Evolutionary conservation across 1,139 yeast species (phyloP), one percentile per base, ranked within the genome.

Genomic region (Pichia sp.): DNA sequence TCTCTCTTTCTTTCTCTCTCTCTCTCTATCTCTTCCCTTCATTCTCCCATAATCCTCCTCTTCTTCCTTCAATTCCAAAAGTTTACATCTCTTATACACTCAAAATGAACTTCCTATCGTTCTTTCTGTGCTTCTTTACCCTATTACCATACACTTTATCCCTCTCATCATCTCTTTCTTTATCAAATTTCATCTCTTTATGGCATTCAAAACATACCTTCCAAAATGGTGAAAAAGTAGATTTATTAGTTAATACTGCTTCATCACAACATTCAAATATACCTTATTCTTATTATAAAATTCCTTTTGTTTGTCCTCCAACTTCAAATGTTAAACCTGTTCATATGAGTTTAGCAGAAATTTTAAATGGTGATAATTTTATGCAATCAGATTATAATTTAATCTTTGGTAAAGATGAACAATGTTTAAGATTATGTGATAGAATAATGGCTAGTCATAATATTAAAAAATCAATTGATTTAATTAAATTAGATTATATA

Each of bases 221-320:
- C 37, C 32, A 48, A 21, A 54, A 63, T 10, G 85, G 84, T 1
- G 87, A 86, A 21, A 64, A 62, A 35, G 87, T 88, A 3, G 83
- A 82, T 20, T 62, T 88, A 21, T 62, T 78, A 27, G 88, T 85
- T 32, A 87, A 87, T 61, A 82, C 86, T 52, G 79, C 84, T 2
- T 87, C 82, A 49, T 80, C 93, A 1, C 89, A 82, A 51, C 65
- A 74, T 24, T 80, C 88, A 1, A 89, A 82, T 54, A 65, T 82
- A n/a, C 93, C 95, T 1, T 84, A 69, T 57, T 78, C 84, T 1
- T 88, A 84, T 58, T 78, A 80, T 59, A 85, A 79, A 45, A 66
- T 87, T 39, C 86, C 86, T 2, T 88, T 87, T 61, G 82, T 85
- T 6, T 88, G 96, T 62, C 87, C 87, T 0, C 80, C 86, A 2